Base-by-base conservation (phyloP, 139 green algal genomes). In the Pycnococcus provasolii region DNA sequence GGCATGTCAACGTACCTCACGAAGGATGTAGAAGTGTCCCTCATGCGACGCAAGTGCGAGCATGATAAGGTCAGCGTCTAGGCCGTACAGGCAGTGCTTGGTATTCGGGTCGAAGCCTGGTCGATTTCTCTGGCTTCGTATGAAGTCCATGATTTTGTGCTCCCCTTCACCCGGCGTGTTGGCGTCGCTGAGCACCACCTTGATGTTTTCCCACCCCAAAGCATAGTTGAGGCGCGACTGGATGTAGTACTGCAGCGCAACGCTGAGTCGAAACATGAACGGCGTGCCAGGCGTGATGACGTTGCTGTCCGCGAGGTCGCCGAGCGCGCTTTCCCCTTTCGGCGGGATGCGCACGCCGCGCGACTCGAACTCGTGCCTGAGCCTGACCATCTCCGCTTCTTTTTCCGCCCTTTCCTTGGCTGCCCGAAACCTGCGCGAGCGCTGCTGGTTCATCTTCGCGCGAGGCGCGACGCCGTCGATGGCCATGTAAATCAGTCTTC, bases 391-490 rank as follows among this genome's bases (percentile, higher is more conserved):
- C 77, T 96, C 87, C 58, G 62, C 59, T 66, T 86, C 53, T 42
- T 71, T 85, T 62, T 95, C 88, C 71, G 88, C 77, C 13, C 82
- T 74, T 45, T 96, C 89, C 66, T 95, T 86, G 1, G 91, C 93
- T 3, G 94, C 88, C 1, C 90, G 80, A 83, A 99, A 99, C 40
- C 94, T 84, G 8, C 94, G 79, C 4, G 86, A 94, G 5, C 94
- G 83, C 83, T 99, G 94, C 83, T 99, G 94, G 81, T 99, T 99
- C 94, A 99, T 99, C 82, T 99, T 99, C 26, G 94, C 94, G 11
- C 94, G 82, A 0, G 94, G 94, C 0, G 94, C 94, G 26, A 96
- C 91, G 61, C 94, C 94, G 73, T 97, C 92, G 66, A 99, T 99
- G 52, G 91, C 94, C 89, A 99, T 96, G 82, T 94, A 97, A 4